A percentile compares a stretch with the other conserved stretches of the same genome.
Evolutionary conservation across 1,284 basidiomycete genomes (phyloP).

Genomic region (Ustilago tritici): DNA sequence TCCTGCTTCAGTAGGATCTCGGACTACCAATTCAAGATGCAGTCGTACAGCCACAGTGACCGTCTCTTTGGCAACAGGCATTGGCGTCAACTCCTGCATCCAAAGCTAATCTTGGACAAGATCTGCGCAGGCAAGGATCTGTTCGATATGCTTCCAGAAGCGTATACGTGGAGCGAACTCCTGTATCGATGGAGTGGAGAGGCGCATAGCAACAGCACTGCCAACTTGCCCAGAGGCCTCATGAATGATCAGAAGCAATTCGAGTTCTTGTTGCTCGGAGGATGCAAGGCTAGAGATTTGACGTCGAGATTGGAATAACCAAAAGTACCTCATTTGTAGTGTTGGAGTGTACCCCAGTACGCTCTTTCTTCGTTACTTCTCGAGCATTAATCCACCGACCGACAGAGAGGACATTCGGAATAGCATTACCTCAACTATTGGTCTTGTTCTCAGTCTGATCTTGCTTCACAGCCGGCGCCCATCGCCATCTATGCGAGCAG

Average conservation of each 20-base stretch:
- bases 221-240: constrained; percentile 74
- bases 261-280: constrained; percentile 76
- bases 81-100: constrained; percentile 72
- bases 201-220: constrained; percentile 70
- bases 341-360: neutral
- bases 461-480: too few relatives aligned
- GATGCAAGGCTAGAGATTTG: constrained; percentile 70
- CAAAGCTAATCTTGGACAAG: constrained; percentile 74
- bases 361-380: too few relatives aligned
- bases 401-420: too few relatives aligned
- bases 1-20: constrained; percentile 77
- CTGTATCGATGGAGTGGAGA: constrained; percentile 37
- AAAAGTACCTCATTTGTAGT: neutral
- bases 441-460: too few relatives aligned
- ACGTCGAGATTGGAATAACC: constrained; percentile 6
- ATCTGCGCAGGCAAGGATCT: constrained; percentile 77
- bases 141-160: constrained; percentile 75
- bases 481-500: too few relatives aligned
- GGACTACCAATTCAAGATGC: constrained; percentile 77
- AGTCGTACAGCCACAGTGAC: constrained; percentile 77
- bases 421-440: too few relatives aligned
- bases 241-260: constrained; percentile 74
- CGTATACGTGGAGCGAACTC: constrained; percentile 72
- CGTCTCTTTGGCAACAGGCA: constrained; percentile 74
- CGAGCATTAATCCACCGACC: too few relatives aligned